Conservation (phyloP, 164 flowering plant species). For the grape (Vitis vinifera) region DNA sequence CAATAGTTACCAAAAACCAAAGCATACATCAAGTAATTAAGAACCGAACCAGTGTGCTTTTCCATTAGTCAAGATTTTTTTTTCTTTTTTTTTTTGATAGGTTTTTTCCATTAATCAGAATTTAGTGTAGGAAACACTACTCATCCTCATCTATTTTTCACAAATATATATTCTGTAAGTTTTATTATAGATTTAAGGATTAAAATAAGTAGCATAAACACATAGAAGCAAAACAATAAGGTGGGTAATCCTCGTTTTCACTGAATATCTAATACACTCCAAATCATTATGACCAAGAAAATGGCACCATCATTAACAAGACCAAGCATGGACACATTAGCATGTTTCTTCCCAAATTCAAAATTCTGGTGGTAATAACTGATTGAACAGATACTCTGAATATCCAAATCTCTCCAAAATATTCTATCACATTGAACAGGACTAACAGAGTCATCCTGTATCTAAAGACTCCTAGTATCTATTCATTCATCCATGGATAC, state of each 20-base stretch:
- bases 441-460: background rate
- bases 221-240: background rate
- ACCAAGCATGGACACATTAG: background rate
- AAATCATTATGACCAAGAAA: background rate
- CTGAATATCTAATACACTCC: background rate
- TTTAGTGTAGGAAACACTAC: background rate
- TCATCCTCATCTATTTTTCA: conserved; percentile 1
- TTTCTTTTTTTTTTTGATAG: no score
- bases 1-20: background rate
- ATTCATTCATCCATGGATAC: background rate
- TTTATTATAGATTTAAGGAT: background rate
- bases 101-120: background rate
- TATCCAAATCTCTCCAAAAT: background rate
- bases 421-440: background rate
- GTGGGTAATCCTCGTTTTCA: background rate
- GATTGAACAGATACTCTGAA: background rate
- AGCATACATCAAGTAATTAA: background rate
- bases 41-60: background rate
- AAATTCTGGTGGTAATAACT: background rate
- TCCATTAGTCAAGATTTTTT: background rate
- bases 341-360: background rate
- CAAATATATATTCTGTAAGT: background rate
- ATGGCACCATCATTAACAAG: background rate
- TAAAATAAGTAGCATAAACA: background rate
- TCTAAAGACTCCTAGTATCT: background rate